Base-by-base conservation (phyloP, 2,329 filamentous ascomycete genomes). In the Aspergillus carbonarius region DNA sequence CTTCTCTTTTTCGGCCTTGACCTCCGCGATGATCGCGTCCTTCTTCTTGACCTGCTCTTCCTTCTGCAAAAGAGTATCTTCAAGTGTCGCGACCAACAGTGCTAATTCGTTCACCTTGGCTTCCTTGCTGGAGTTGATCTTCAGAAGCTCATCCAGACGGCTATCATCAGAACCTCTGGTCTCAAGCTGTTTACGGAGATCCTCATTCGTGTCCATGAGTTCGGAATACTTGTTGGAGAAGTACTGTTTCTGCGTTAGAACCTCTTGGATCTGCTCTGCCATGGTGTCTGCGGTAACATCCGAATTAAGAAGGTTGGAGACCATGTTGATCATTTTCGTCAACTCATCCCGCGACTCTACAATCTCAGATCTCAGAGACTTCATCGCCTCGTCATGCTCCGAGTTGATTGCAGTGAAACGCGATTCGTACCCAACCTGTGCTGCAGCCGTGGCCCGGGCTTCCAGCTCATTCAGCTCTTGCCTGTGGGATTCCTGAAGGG, bases 1-100 rank as follows among this genome's bases (percentile, higher is more conserved):
- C 83, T 96, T 97, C 79, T 92, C 88, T 81, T 96, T 96, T 77
- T 85, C 85, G 15, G 81, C 78, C 20, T 77, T 80, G 57, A 87
- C 78, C 63, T 79, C 79, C 62, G 83, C 81, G 23, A 79, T 69
- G 4, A 76, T 69, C 4, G 73, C 68, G 48, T 80, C 78, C 65
- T 78, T 78, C 70, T 79, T 79, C 70, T 76, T 76, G 50, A 80
- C 68, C 53, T 76, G 69, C 49, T 74, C 73, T 1, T 80, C 76
- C 63, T 78, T 78, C 59, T 77, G 74, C 35, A 69, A 73, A 48
- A 80, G 64, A 12, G 76, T 74, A 48, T 80, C 78, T 61, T 81
- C 78, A 42, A 80, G 71, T 3, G 76, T 79, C 17, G 77, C 78
- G 50, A 80, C 76, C 59, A 80, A 70, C 35, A 78, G 72, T 53